Base-by-base conservation (phyloP, 163 green algal species). In the Chlorella variabilis region DNA sequence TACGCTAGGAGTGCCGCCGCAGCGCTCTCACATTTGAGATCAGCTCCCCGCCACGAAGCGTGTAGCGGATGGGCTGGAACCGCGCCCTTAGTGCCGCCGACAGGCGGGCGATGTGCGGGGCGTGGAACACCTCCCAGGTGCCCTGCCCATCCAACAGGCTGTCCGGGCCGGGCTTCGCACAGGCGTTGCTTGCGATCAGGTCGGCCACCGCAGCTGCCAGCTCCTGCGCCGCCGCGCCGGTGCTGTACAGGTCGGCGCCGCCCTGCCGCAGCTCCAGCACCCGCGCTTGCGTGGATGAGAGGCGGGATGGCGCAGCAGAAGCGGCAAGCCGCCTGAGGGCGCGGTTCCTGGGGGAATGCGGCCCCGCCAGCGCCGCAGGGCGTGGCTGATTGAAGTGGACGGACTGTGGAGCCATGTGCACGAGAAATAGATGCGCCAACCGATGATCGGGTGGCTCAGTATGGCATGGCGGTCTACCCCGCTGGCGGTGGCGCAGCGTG, bases 1-100 rank as follows among this genome's bases (percentile, higher is more conserved):
- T n/a, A n/a, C n/a, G n/a, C n/a, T n/a, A n/a, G n/a, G n/a, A n/a
- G n/a, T n/a, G n/a, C n/a, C n/a, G n/a, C n/a, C n/a, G n/a, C n/a
- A n/a, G n/a, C n/a, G n/a, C n/a, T n/a, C n/a, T n/a, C 56, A 56
- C 56, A 17, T 45, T 45, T 29, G 54, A 48, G 21, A 48, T 48
- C 11, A 56, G 20, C 33, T 48, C 25, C 39, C 48, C 20, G 11
- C 38, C 38, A 21, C 41, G 38, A 38, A 78, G 33, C 71, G 71
- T 78, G 34, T 78, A 78, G 71, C 71, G 41, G 38, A 78, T 78
- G 56, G 54, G 34, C 59, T 67, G 59, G 71, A 78, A 78, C 9
- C 45, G 41, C 4, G 71, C 45, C 6, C 71, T 39, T 15, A 78
- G 41, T 15, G 45, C 34, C 18, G 54, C 18, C 5, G 71, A 78